Conservation (phyloP, 345 rosid species). For the Clarkia xantiana region DNA sequence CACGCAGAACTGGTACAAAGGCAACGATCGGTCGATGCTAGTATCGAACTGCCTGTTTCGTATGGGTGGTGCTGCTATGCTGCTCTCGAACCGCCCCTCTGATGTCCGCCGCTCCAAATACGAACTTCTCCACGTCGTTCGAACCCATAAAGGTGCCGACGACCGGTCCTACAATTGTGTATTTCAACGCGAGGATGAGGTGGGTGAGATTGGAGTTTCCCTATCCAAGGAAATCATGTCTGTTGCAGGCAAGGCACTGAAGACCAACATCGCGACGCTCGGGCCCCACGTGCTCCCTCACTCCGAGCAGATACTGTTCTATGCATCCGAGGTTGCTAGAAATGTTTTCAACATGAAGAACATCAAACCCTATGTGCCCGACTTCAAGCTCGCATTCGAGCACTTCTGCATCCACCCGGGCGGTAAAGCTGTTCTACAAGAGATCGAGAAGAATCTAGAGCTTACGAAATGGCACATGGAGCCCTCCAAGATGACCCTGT, state of each 20-base stretch:
- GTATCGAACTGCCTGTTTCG: slow-evolving; percentile 47
- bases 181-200: slow-evolving; percentile 38
- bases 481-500: slow-evolving; percentile 65
- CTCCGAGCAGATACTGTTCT: slow-evolving; percentile 39
- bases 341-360: slow-evolving; percentile 37
- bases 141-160: slow-evolving; percentile 46
- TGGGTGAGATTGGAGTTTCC: slow-evolving; percentile 22
- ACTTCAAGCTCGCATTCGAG: slow-evolving; percentile 60
- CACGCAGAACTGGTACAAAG: slow-evolving; percentile 28
- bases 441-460: slow-evolving; percentile 44
- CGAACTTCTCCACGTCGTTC: slow-evolving; percentile 35
- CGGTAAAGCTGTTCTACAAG: slow-evolving; percentile 54
- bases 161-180: slow-evolving; percentile 38
- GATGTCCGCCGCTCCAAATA: slow-evolving; percentile 33
- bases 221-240: slow-evolving; percentile 47
- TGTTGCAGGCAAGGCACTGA: slow-evolving; percentile 50
- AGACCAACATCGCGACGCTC: slow-evolving; percentile 47
- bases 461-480: slow-evolving; percentile 57
- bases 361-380: slow-evolving; percentile 41
- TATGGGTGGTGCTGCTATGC: slow-evolving; percentile 36
- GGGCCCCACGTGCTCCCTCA: slow-evolving; percentile 56
- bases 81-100: slow-evolving; percentile 33
- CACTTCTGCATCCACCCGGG: slow-evolving; percentile 67
- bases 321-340: slow-evolving; percentile 20
- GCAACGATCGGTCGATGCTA: slow-evolving; percentile 48